Evolutionary conservation across 257 asterid species (phyloP), one percentile per base, ranked within the genome.

Genomic region (Cruciata laevipes): DNA sequence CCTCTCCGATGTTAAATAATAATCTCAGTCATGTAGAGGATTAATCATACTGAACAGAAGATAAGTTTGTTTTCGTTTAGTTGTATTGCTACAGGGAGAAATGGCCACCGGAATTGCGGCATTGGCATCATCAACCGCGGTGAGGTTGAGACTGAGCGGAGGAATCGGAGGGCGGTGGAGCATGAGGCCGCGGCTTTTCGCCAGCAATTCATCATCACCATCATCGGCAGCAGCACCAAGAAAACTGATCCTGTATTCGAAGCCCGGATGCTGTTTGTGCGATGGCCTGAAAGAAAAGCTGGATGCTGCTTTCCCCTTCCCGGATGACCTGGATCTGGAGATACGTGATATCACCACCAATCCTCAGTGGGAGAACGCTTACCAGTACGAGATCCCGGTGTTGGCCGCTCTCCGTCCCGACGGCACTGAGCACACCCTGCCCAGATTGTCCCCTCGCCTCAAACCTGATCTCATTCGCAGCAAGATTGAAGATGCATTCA

Each of bases 241-340:
- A 75, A 87, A 84, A 63, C 76, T 93, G 67, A 66, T 87, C 66
- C 86, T 89, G 3, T 93, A 93, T 79, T 86, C 98, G 1, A 93
- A 89, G 90, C 96, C 98, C 65, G 97, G 97, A 76, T 93, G 98
- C 86, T 93, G 97, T 87, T 89, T 92, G 97, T 92, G 98, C 81
- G 97, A 89, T 78, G 98, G 98, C 78, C 98, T 93, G 85, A 93
- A 93, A 86, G 98, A 93, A 74, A 93, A 93, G 59, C 86, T 93
- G 60, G 77, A 77, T 56, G 87, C 96, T 51, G 95, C 96, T 9
- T 86, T 92, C 64, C 66, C 81, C 71, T 81, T 86, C 17, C 75
- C 97, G 17, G 88, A 16, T 8, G 83, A 55, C 84, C 86, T 1
- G 68, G 79, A 71, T 78, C 35, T 51, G 75, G 71, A 88, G 95